A percentile compares a stretch with the other conserved stretches of the same genome.
Conservation (phyloP, 78 protist genomes). For the Protostelium mycophagum region DNA sequence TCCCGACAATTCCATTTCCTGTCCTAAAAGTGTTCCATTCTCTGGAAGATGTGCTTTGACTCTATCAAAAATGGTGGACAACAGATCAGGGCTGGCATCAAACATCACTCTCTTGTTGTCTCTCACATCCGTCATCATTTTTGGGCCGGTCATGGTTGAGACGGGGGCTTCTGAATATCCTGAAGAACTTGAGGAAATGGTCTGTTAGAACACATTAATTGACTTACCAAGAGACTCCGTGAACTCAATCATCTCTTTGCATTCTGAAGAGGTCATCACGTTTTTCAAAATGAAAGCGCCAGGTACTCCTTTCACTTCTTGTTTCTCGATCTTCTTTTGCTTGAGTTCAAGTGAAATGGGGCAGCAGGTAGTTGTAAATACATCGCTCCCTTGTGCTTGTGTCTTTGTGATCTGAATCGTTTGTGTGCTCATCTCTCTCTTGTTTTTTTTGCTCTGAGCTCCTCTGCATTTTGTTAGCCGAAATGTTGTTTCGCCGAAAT, state of each 20-base stretch:
- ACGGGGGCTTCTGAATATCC: background rate
- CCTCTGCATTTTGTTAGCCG: background rate
- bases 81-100: background rate
- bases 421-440: background rate
- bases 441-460: background rate
- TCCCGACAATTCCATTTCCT: background rate
- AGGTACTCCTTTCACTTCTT: background rate
- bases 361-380: background rate
- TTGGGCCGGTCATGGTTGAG: background rate
- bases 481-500: background rate
- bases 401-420: background rate
- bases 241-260: background rate
- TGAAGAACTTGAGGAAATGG: background rate
- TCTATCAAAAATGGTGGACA: background rate
- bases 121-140: background rate
- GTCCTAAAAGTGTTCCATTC: background rate
- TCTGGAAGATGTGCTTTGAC: background rate
- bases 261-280: background rate
- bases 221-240: background rate
- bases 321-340: background rate
- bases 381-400: background rate
- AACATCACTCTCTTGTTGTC: background rate
- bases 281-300: background rate
- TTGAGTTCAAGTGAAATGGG: background rate
- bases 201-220: too few species aligned